Percentiles rank a stretch among this genome's conserved stretches.
Evolutionary conservation across 805 yeast species (phyloP).

Genomic region (Debaryomyces castellii): DNA sequence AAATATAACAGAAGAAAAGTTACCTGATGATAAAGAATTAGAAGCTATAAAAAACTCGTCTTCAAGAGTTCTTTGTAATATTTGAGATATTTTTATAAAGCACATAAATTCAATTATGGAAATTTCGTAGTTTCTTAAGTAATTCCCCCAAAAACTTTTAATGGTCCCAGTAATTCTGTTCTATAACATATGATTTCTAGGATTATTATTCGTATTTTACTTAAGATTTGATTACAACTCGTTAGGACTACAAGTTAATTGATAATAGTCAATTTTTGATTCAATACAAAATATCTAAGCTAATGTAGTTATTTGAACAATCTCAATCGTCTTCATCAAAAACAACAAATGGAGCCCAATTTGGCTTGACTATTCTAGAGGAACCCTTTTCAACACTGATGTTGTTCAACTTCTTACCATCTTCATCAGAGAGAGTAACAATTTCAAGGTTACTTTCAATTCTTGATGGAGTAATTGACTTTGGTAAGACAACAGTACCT

Average conservation of each 20-base stretch:
- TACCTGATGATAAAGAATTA: not conserved
- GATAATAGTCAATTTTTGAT: too few species aligned
- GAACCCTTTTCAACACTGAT: slow-evolving; percentile 23
- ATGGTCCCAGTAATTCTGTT: too few species aligned
- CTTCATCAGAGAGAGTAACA: slow-evolving; percentile 33
- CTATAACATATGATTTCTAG: too few species aligned
- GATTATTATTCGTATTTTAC: too few species aligned
- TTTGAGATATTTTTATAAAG: too few species aligned
- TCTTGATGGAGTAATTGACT: slow-evolving; percentile 24
- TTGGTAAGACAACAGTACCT: slow-evolving; percentile 28
- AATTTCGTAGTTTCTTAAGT: too few species aligned
- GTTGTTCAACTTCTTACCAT: slow-evolving; percentile 31
- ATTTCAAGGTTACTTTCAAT: slow-evolving; percentile 35
- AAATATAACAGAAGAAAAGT: too few species aligned
- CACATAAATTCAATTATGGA: too few species aligned
- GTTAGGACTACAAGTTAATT: too few species aligned
- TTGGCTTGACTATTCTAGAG: slow-evolving; percentile 36
- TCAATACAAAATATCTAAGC: too few species aligned
- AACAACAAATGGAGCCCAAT: slow-evolving; percentile 20
- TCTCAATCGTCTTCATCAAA: slow-evolving; percentile 17
- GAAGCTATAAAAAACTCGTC: not conserved
- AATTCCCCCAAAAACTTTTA: too few species aligned
- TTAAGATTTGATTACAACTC: too few species aligned
- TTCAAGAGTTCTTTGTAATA: not conserved
- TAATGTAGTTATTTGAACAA: not conserved